Conservation (phyloP, 306 rosid species). For the Hippophae gyantsensis region DNA sequence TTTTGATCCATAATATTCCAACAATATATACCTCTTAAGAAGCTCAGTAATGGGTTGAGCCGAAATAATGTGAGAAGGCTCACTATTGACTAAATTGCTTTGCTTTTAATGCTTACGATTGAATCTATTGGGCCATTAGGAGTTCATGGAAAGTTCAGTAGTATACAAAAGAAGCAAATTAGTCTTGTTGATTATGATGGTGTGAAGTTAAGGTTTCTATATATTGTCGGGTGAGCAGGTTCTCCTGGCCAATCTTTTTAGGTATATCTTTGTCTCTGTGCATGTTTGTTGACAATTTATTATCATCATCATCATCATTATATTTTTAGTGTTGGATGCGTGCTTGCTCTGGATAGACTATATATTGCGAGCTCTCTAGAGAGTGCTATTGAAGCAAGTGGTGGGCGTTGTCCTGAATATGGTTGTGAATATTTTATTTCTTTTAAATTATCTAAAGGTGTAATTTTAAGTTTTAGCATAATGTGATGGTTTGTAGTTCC, state of each 20-base stretch:
- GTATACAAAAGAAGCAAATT: conserved; percentile 45
- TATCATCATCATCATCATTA: background rate
- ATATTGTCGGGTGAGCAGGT: conserved; percentile 82
- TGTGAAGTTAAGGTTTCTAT: conserved; percentile 34
- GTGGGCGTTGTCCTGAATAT: conserved; percentile 64
- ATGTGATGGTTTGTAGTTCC: too few relatives aligned
- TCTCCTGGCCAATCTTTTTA: conserved; percentile 69
- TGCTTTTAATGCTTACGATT: conserved; percentile 38
- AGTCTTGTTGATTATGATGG: conserved; percentile 70
- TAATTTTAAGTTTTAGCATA: too few relatives aligned
- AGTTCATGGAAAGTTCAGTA: conserved; percentile 41
- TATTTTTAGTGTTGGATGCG: conserved; percentile 60
- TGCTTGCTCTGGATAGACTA: conserved; percentile 86
- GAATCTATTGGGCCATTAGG: conserved; percentile 59
- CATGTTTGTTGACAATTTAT: background rate
- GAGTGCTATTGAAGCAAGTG: conserved; percentile 35
- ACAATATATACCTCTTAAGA: conserved; percentile 55
- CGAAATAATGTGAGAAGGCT: conserved; percentile 56
- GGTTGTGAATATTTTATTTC: conserved; percentile 34
- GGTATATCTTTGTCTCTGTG: conserved; percentile 31
- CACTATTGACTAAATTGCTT: conserved; percentile 37
- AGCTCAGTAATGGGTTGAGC: conserved; percentile 70
- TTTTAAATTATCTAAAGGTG: too few relatives aligned
- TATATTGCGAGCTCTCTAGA: conserved; percentile 47
- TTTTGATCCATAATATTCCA: too few relatives aligned